Evolutionary conservation across 2,329 filamentous ascomycete species (phyloP).

Genomic region (Penicillium digitatum): DNA sequence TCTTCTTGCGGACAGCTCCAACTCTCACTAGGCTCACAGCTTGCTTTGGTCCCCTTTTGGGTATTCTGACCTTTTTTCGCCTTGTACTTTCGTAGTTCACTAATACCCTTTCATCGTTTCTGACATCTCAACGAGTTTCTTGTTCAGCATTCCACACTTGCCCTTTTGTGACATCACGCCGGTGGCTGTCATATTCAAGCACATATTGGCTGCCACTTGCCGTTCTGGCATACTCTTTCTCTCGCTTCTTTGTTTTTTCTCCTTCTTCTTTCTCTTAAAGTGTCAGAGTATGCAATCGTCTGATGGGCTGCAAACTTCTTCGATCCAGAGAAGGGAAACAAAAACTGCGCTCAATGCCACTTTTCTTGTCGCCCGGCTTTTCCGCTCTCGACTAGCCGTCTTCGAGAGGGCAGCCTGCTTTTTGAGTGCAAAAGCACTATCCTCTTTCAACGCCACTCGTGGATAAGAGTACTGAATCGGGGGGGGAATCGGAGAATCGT

Average conservation of each 20-base stretch:
- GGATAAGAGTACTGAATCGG: neutral
- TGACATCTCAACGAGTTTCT: neutral
- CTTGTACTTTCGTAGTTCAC: neutral
- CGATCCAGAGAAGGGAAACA: neutral
- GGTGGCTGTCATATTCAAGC: neutral
- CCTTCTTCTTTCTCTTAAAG: no score
- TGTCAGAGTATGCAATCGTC: neutral
- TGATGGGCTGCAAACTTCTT: neutral
- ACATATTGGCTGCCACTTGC: neutral
- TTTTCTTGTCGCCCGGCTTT: neutral
- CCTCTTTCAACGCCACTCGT: neutral
- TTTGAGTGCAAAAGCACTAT: neutral
- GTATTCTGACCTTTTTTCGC: neutral
- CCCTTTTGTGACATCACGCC: neutral
- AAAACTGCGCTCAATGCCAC: neutral
- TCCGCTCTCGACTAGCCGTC: neutral
- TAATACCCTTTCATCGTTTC: neutral
- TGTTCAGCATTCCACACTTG: neutral
- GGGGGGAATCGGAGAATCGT: neutral
- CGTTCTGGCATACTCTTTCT: neutral
- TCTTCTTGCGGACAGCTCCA: neutral
- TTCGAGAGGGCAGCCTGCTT: neutral
- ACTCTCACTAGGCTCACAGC: neutral
- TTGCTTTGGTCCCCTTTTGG: neutral
- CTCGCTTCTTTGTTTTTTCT: neutral